Percentiles rank a stretch among this genome's conserved stretches.
These are phyloP conservation scores for Eucalyptus melliodora DNA, from an alignment of 345 rosid species.

Conservation along the genomic window DNA sequence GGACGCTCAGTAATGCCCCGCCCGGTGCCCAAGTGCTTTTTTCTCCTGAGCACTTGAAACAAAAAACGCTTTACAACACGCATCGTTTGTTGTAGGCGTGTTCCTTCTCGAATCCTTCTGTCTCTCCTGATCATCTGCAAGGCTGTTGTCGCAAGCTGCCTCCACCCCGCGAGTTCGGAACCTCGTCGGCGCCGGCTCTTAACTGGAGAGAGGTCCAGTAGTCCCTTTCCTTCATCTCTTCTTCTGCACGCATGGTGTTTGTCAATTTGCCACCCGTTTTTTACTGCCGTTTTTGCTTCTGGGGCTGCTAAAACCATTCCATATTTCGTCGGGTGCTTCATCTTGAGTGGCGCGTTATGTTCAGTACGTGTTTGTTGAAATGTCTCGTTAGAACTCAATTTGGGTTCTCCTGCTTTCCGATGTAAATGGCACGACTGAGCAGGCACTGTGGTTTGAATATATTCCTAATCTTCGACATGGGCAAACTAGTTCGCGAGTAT, in stretches of 20 bases:
- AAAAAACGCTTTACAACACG: background rate
- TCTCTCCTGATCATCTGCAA: background rate
- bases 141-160: background rate
- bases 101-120: background rate
- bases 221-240: background rate
- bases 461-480: background rate
- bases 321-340: background rate
- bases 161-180: background rate
- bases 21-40: background rate
- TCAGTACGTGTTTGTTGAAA: background rate
- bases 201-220: background rate
- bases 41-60: background rate
- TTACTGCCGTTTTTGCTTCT: background rate
- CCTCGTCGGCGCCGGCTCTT: background rate
- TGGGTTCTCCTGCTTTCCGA: background rate
- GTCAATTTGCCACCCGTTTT: background rate
- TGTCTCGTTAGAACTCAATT: background rate
- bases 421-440: background rate
- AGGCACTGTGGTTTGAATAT: background rate
- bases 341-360: background rate
- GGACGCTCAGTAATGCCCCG: accelerated
- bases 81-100: background rate
- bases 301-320: background rate
- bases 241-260: background rate
- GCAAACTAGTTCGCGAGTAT: background rate